Base-by-base conservation (phyloP, 139 green algal genomes). In the Chlorella vulgaris region DNA sequence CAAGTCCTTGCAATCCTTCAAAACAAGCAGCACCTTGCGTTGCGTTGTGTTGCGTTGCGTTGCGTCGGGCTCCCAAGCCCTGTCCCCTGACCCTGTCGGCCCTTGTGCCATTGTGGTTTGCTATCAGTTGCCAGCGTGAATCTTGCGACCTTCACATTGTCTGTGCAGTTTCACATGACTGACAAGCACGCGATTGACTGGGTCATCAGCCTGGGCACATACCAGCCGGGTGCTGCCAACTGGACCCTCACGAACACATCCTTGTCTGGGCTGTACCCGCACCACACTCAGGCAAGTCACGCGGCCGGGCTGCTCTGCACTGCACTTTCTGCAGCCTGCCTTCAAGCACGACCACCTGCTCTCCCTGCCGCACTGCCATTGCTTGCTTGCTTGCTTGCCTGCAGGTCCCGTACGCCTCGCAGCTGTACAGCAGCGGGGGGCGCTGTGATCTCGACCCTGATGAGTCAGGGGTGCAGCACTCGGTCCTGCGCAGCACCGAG, bases 141-240 rank as follows among this genome's bases (percentile, higher is more conserved):
- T n/a, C n/a, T n/a, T n/a, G n/a, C n/a, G n/a, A n/a, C n/a, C n/a
- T n/a, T n/a, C n/a, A n/a, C n/a, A n/a, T 65, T n/a, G 18, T 65
- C 22, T 21, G 18, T 29, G 55, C 55, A 82, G 76, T 75, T 82
- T 63, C 76, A 82, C 76, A 55, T 82, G 63, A 73, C 43, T 10
- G 63, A 82, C 6, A 66, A 76, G 39, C 43, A 74, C 51, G 36
- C 68, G 26, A 43, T 76, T 22, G 76, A 82, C 43, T 82, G 76
- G 76, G 47, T 68, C 40, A 82, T 82, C 35, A 66, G n/a, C 7
- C 76, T 82, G 76, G 76, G 76, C 26, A 3, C 33, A 10, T 82
- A 53, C 43, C 4, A 67, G 8, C 29, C 69, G 21, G 47, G 24
- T 2, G 1, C 67, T 19, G 18, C 55, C 36, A 69, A 75, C 63